A percentile compares a stretch with the other conserved stretches of the same genome.
phyloP scores from a whole-genome alignment of 257 asterid species.

The Ligustrum vulgare region DNA sequence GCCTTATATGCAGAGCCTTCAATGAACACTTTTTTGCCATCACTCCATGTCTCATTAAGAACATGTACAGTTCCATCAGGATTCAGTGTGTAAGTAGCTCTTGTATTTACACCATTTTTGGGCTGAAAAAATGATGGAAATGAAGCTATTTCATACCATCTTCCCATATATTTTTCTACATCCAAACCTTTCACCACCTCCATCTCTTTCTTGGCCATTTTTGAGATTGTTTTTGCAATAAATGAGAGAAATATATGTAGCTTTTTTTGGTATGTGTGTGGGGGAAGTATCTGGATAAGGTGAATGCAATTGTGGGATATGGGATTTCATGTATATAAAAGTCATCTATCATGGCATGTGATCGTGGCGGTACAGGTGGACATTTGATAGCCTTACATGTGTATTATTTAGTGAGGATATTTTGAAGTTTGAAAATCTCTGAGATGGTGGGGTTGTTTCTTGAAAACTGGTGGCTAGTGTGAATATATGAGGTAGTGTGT shows the following conservation, averaged over 20 bases:
- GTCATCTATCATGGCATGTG: not conserved
- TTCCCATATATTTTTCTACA: constrained; percentile 72
- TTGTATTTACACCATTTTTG: constrained; percentile 58
- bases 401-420: not conserved
- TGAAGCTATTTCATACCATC: constrained; percentile 94
- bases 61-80: constrained; percentile 72
- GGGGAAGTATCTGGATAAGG: not conserved
- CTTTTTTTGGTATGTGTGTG: not conserved
- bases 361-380: not conserved
- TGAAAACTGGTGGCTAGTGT: not conserved
- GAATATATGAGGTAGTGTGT: no score
- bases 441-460: not conserved
- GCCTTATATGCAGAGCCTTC: constrained; percentile 71
- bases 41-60: constrained; percentile 76
- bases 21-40: constrained; percentile 63
- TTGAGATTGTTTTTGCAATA: not conserved
- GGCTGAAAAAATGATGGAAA: constrained; percentile 79
- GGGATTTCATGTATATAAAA: not conserved
- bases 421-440: not conserved
- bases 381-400: not conserved
- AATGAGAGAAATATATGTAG: not conserved
- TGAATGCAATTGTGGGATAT: not conserved
- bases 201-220: constrained; percentile 63
- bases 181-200: constrained; percentile 60
- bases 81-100: constrained; percentile 77